Evolutionary conservation across 108 stramenopile species (phyloP), one percentile per base, ranked within the genome.

Genomic region (Cyclotella distinguenda): DNA sequence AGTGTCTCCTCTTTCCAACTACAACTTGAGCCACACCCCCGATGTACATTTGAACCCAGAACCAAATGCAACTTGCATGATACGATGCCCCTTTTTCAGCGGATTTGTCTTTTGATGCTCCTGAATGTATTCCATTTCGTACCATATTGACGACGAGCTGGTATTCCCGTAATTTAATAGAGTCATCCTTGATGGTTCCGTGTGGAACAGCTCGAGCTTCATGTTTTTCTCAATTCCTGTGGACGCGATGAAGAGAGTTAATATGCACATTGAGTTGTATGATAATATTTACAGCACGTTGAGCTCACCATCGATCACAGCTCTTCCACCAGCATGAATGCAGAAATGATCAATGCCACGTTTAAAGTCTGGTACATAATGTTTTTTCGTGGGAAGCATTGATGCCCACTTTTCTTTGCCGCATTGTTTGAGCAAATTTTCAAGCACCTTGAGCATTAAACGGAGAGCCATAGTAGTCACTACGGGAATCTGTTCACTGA

Each of bases 21-120:
- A 94, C 54, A 94, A 70, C 72, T 91, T 91, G 43, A 99, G 74
- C 98, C 97, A 97, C 6, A 99, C 98, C 8, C 95, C 97, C 7
- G 86, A 90, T 16, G 96, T 99, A 84, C 96, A 97, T 82, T 99
- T 99, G 86, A 99, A 99, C 12, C 98, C 98, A 40, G 89, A 91
- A 25, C 98, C 98, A 81, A 99, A 99, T 2, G 98, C 98, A 16
- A 99, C 91, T 77, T 97, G 95, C 81, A 97, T 83, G 40, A 97
- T 80, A 12, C 94, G 83, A 66, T 96, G 80, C 45, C 93, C 91
- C 80, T 89, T 91, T 49, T 85, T 88, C 57, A 96, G 73, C 7
- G 91, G 93, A 67, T 96, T 92, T 16, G 78, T 86, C 77, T 83
- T 85, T 62, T 94, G 95, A 32, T 93, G 84, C 39, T 96, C 84